Conservation (phyloP, 2,329 filamentous ascomycete species). For the Epicoccum nigrum region DNA sequence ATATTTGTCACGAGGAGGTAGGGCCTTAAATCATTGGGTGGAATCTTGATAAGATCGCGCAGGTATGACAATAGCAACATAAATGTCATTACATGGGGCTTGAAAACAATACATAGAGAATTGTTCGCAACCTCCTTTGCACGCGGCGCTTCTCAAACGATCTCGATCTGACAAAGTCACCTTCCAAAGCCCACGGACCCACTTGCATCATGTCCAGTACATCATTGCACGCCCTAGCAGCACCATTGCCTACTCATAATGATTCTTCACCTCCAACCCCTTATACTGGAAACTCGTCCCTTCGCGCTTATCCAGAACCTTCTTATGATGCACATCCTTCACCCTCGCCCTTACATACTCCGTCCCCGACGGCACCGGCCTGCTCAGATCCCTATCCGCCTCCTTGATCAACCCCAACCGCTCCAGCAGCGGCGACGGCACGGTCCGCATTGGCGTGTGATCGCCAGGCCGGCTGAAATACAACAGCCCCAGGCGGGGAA, state of each 20-base stretch:
- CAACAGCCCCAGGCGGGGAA: constrained; percentile 44
- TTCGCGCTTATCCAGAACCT: constrained; percentile 52
- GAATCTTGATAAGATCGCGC: no score
- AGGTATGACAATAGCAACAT: no score
- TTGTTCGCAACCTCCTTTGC: no score
- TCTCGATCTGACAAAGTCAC: no score
- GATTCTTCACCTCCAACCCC: constrained; percentile 48
- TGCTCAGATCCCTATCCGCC: constrained; percentile 48
- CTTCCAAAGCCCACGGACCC: no score
- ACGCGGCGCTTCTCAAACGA: no score
- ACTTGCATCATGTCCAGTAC: no score
- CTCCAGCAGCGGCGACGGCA: constrained; percentile 42
- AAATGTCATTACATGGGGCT: no score
- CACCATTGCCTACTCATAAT: constrained; percentile 41
- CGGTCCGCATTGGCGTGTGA: constrained; percentile 39
- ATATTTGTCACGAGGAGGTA: no score
- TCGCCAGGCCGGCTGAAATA: constrained; percentile 30
- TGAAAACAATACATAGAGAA: no score
- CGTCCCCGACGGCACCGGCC: constrained; percentile 49
- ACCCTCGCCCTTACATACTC: constrained; percentile 56
- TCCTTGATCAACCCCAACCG: constrained; percentile 46
- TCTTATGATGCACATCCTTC: constrained; percentile 55
- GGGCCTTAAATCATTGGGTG: no score
- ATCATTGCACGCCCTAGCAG: no score
- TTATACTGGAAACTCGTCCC: constrained; percentile 55